Evolutionary conservation across 176 grass and related monocot genomes (phyloP).

Genomic region (Tillandsia leiboldiana): DNA sequence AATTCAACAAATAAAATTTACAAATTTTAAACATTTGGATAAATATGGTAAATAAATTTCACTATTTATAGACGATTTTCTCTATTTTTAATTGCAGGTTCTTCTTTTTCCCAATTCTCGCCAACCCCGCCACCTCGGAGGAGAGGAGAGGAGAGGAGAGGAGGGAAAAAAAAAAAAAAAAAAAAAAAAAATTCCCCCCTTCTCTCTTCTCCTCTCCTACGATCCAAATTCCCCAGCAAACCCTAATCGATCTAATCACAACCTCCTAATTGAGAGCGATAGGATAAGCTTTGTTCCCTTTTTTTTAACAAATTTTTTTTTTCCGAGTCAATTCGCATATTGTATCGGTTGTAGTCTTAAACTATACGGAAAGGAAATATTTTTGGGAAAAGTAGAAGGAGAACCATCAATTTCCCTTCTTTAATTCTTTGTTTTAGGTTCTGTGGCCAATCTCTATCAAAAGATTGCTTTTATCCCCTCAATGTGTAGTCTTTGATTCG

Average conservation of each 20-base stretch:
- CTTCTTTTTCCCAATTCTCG: background rate
- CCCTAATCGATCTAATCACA: background rate
- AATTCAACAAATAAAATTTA: no score
- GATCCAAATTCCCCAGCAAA: background rate
- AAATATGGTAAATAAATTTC: background rate
- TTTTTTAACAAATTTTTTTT: background rate
- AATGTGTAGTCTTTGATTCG: background rate
- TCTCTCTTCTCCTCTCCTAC: background rate
- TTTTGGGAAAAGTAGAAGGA: background rate
- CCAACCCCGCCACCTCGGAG: background rate
- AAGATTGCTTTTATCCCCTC: background rate
- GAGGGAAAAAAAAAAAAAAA: no score
- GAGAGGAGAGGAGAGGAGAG: background rate
- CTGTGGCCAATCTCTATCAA: background rate
- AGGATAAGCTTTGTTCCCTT: background rate
- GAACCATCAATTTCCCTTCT: background rate
- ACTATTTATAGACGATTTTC: background rate
- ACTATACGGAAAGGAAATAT: no score
- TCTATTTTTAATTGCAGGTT: background rate
- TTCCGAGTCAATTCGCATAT: background rate
- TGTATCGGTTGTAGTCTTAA: background rate
- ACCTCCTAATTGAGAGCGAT: background rate
- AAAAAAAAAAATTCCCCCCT: background rate
- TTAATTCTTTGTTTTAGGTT: conserved; percentile 2
- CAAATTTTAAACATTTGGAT: background rate